Evolutionary conservation across 164 flowering plant genomes (phyloP), one percentile per base, ranked within the genome.

Genomic region (Liriodendron chinense): DNA sequence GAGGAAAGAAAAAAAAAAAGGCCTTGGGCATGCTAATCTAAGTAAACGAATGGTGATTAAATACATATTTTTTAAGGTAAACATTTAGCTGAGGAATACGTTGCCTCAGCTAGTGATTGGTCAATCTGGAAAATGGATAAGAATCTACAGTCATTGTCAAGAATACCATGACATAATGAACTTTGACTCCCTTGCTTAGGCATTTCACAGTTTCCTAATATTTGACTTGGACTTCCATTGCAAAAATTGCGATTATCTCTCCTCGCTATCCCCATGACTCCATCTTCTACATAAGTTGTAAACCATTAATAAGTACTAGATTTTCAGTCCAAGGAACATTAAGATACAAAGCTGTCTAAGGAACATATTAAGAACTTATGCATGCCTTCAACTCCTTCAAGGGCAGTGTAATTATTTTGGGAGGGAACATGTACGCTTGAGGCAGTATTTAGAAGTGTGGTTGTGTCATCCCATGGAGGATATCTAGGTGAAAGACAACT

Each of bases 401-500:
- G 79, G 79, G 72, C 78, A 26, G 81, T 69, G 75, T 75, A 87
- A 49, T 90, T 91, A 63, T 91, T 91, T 74, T 83, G 91, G 28
- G 87, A 78, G 68, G 81, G 83, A 50, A 53, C 65, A 50, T 34
- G 20, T 22, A 26, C 84, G 78, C 80, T 79, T 69, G 86, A 75
- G 65, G 85, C 69, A 65, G 87, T 43, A 76, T 81, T 87, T 73
- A 84, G 50, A 78, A 89, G 83, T 77, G 81, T 9, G 26, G 91
- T 83, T 71, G 86, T 61, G n/a, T 91, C 97, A 74, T 90, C 89
- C 93, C 91, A 90, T 26, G 79, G 75, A 65, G 84, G 74, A 83
- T 80, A 85, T 75, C 87, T 91, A 78, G 89, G 81, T 65, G 82
- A 79, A 80, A 83, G 75, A 69, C 85, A 48, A 85, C 81, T 85